phyloP scores from a whole-genome alignment of 768 basidiomycete genomes.

The Tricholoma bakamatsutake region DNA sequence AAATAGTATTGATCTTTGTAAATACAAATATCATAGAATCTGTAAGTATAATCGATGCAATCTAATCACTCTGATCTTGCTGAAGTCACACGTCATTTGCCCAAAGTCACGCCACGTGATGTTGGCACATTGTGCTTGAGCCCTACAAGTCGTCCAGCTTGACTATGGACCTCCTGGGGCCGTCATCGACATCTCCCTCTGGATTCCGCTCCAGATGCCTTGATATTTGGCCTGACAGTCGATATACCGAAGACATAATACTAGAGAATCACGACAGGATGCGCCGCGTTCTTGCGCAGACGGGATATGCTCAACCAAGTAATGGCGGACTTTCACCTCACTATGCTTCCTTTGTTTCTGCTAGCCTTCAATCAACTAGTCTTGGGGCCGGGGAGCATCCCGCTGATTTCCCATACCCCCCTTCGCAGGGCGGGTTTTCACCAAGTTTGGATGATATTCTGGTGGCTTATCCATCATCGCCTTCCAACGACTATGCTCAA shows the following conservation, averaged over 20 bases:
- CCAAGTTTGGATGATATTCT: not conserved
- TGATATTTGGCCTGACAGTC: not conserved
- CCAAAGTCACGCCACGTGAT: no score
- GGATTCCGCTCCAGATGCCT: not conserved
- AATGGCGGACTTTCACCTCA: not conserved
- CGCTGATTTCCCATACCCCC: not conserved
- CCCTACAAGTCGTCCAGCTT: not conserved
- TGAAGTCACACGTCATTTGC: no score
- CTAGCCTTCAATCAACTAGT: not conserved
- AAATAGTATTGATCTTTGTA: no score
- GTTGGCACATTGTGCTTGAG: no score
- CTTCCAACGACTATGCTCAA: not conserved
- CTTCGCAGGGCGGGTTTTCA: not conserved
- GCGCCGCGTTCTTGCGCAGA: not conserved
- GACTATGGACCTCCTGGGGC: not conserved
- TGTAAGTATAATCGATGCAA: no score
- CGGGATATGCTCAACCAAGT: not conserved
- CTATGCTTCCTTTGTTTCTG: not conserved
- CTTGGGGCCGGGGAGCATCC: not conserved
- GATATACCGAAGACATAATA: not conserved
- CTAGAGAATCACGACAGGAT: not conserved
- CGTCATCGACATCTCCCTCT: not conserved
- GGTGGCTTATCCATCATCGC: not conserved
- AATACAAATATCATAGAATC: no score
- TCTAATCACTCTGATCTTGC: no score